Conservation (phyloP, 768 basidiomycete species). For the Hortiboletus flavorubellus region DNA sequence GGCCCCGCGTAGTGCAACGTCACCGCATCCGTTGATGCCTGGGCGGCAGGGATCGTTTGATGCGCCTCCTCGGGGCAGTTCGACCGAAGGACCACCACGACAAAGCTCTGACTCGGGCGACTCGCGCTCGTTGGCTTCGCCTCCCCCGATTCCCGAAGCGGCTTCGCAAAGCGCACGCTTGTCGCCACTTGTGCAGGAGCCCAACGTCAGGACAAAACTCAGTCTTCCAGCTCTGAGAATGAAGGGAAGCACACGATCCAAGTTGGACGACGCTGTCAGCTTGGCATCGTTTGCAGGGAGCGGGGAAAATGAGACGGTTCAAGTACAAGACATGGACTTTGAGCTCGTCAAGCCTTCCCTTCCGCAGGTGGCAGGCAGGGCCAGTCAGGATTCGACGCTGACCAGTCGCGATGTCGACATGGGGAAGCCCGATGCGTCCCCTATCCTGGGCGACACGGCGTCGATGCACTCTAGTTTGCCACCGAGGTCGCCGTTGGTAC, state of each 20-base stretch:
- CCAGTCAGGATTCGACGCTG: conserved; percentile 54
- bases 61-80: conserved; percentile 11
- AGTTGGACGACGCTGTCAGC: conserved; percentile 31
- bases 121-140: conserved; percentile 38
- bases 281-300: conserved; percentile 22
- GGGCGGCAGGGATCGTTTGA: conserved; percentile 19
- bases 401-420: conserved; percentile 27
- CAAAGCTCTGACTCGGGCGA: conserved; percentile 28
- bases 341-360: conserved; percentile 68
- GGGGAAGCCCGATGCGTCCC: conserved; percentile 16
- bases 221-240: conserved; percentile 65
- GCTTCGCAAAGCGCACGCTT: conserved; percentile 30
- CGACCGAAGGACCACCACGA: conserved; percentile 20
- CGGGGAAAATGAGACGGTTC: conserved; percentile 53
- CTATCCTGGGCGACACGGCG: conserved; percentile 37
- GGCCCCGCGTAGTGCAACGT: conserved; percentile 8
- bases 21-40: conserved; percentile 13
- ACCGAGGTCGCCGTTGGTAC: conserved; percentile 25
- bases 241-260: conserved; percentile 27
- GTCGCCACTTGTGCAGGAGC: conserved; percentile 29
- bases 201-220: conserved; percentile 53
- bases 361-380: conserved; percentile 38
- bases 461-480: conserved; percentile 37
- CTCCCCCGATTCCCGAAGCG: conserved; percentile 39
- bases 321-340: conserved; percentile 80